Conservation (phyloP, 495 filamentous ascomycete species). For the Penicillium lagena region DNA sequence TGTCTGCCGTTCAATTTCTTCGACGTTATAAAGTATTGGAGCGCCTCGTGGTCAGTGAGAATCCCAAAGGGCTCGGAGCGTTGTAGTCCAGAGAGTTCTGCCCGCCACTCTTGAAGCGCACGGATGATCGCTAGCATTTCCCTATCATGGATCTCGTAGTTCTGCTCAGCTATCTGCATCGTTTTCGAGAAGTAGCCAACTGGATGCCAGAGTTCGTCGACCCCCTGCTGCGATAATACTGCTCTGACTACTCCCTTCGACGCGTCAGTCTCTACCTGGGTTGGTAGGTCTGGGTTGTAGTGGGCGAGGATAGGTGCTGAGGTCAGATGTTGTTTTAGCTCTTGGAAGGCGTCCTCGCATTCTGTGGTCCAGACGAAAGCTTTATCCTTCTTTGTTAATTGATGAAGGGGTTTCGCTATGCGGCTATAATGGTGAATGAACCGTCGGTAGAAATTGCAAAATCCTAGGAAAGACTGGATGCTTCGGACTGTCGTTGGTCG, state of each 20-base stretch:
- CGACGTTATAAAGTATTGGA: too few relatives aligned
- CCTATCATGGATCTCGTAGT: conserved; percentile 27
- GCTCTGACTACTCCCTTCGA: conserved; percentile 5
- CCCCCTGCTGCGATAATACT: conserved; percentile 6
- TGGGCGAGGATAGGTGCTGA: conserved; percentile 4
- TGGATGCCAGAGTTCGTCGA: conserved; percentile 3
- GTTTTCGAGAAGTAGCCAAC: conserved; percentile 21
- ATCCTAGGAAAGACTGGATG: conserved; percentile 19
- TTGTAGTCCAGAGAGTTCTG: conserved; percentile 9
- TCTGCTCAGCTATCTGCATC: conserved; percentile 6
- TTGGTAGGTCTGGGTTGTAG: conserved; percentile 3
- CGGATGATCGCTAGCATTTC: conserved; percentile 14
- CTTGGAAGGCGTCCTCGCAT: not conserved
- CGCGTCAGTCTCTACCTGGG: conserved; percentile 11
- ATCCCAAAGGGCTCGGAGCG: conserved; percentile 1
- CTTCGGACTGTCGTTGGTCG: not conserved
- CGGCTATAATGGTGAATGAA: conserved; percentile 20
- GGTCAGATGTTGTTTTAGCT: conserved; percentile 6
- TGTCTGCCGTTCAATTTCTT: too few relatives aligned
- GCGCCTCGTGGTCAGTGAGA: conserved; percentile 6
- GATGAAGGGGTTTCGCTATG: conserved; percentile 5
- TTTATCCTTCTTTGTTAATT: not conserved
- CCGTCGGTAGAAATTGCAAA: conserved; percentile 23
- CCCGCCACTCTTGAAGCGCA: conserved; percentile 3
- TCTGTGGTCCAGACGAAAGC: too few relatives aligned